phyloP scores from a whole-genome alignment of 164 flowering plant genomes.

The Berberis thunbergii region DNA sequence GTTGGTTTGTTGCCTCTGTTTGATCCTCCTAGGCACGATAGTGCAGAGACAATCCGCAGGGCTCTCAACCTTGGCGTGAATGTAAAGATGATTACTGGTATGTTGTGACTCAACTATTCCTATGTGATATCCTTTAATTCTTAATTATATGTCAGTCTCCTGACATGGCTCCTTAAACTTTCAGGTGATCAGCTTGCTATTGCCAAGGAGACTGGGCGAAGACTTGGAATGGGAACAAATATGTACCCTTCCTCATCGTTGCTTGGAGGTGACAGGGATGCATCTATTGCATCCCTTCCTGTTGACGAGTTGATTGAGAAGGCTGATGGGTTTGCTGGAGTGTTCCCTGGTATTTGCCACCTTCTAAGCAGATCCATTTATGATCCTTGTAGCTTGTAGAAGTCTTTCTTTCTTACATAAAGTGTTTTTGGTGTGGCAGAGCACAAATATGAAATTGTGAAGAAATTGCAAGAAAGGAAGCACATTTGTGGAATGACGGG shows the following conservation, averaged over 20 bases:
- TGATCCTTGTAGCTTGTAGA: neutral
- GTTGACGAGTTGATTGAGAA: slow-evolving; percentile 42
- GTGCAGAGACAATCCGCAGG: slow-evolving; percentile 32
- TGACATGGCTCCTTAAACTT: neutral
- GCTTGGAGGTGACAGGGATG: slow-evolving; percentile 33
- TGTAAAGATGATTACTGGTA: slow-evolving; percentile 35
- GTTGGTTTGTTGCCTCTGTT: slow-evolving; percentile 33
- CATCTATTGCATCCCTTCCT: slow-evolving; percentile 31
- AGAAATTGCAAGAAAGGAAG: slow-evolving; percentile 32
- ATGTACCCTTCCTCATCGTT: slow-evolving; percentile 42
- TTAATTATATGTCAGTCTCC: neutral
- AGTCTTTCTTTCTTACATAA: neutral
- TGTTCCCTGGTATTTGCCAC: slow-evolving; percentile 23
- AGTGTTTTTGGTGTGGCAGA: slow-evolving; percentile 13
- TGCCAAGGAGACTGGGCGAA: slow-evolving; percentile 37
- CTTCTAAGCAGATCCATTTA: neutral
- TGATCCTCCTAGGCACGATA: slow-evolving; percentile 34
- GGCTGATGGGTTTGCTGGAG: slow-evolving; percentile 45
- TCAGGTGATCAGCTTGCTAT: slow-evolving; percentile 40
- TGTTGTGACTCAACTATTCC: neutral
- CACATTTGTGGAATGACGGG: slow-evolving; percentile 47
- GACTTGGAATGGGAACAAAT: slow-evolving; percentile 46
- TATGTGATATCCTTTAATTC: neutral
- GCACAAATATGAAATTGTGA: slow-evolving; percentile 38
- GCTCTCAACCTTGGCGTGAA: slow-evolving; percentile 36